Conservation (phyloP, 2,329 filamentous ascomycete genomes). For the Stylonectria norvegica region DNA sequence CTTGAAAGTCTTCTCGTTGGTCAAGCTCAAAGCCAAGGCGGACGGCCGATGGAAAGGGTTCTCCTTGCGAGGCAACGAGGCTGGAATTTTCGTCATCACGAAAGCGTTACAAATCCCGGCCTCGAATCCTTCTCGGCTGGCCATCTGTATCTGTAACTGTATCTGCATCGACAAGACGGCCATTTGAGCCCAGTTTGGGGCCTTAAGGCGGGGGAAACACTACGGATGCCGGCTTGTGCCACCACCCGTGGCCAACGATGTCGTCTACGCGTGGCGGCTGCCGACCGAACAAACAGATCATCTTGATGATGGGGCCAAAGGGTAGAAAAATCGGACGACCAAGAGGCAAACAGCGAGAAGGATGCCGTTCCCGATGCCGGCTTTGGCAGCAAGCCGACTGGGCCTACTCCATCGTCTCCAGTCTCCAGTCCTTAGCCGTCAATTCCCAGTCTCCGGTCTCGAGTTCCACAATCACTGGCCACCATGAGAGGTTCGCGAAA, state of each 20-base stretch:
- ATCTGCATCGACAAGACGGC: constrained; percentile 10
- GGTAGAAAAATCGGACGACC: background rate
- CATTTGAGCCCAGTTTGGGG: constrained; percentile 11
- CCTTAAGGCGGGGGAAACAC: constrained; percentile 10
- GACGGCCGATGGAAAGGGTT: no score
- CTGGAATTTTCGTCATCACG: constrained; percentile 1
- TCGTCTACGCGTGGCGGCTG: background rate
- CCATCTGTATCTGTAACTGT: background rate
- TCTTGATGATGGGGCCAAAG: background rate
- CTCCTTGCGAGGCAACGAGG: no score
- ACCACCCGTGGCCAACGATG: constrained; percentile 9
- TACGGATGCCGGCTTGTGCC: constrained; percentile 6
- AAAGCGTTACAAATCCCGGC: constrained; percentile 4
- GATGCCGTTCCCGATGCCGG: background rate
- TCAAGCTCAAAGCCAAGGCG: no score
- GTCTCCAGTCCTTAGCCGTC: no score
- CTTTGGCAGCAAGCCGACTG: background rate
- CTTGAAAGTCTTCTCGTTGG: no score
- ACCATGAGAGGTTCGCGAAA: constrained; percentile 17
- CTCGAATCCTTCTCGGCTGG: constrained; percentile 1
- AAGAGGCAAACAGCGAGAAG: background rate
- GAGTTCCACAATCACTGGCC: constrained; percentile 5
- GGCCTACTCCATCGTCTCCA: no score
- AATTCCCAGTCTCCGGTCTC: background rate
- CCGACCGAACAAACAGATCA: constrained; percentile 3